Base-by-base conservation (phyloP, 805 yeast species). In the Saccharomycopsis javanensis region DNA sequence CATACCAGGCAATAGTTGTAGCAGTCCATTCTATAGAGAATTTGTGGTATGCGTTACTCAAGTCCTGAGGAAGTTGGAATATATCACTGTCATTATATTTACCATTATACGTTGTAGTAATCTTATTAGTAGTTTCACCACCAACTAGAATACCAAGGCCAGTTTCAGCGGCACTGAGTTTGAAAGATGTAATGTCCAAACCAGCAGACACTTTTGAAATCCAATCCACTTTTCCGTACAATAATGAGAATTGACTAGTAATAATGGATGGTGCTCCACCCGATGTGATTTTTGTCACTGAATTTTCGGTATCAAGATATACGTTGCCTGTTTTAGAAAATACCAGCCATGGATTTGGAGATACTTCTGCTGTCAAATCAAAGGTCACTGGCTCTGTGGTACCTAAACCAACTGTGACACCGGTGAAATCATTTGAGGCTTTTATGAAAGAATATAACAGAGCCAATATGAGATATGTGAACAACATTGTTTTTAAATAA, bases 1-100 rank as follows among this genome's bases (percentile, higher is more conserved):
- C 65, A 54, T 67, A 71, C 53, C 53, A 59, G 18, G 38, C 37
- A 11, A 59, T 20, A 6, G 33, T 50, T 6, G 42, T 16, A 8
- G 30, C 28, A 11, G 53, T 50, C 61, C 61, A 59, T 20, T 38
- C 51, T 10, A 58, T 35, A 23, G 45, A 35, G 46, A 30, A 55
- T 15, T 56, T 51, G 52, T 56, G 59, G 57, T 31, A 59, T 6
- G 46, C 59, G 18, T 33, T 16, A 31, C 53, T 42, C 33, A 59
- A 52, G 34, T 59, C 54, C 31, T 13, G 30, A 3, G 33, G 46
- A 18, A 50, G 48, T 18, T 54, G 33, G n/a, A 55, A 50, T 18
- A 55, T 52, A 37, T 58, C 60, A 18, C 5, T 51, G 18, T 58
- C 60, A 25, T 35, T 27, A 8, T 42, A 42, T 13, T 53, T 58